Evolutionary conservation across 306 rosid genomes (phyloP).

Genomic region (Morella rubra): DNA sequence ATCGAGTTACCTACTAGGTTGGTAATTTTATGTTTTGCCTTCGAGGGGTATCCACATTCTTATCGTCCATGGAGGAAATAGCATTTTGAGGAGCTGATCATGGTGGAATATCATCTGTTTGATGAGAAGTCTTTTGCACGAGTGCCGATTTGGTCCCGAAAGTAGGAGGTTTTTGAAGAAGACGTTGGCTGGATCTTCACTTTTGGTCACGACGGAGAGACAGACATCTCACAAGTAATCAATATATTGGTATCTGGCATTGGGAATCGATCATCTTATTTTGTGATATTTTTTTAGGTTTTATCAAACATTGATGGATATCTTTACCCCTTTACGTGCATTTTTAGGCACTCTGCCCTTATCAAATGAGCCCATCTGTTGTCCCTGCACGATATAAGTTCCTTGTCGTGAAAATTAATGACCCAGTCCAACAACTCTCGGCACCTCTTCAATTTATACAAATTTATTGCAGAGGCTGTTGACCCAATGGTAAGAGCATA

Average conservation of each 20-base stretch:
- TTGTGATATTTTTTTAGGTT: not conserved
- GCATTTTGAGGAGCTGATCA: conserved; percentile 20
- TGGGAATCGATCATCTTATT: not conserved
- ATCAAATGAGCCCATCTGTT: too few species aligned
- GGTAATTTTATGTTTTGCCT: not conserved
- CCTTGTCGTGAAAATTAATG: too few species aligned
- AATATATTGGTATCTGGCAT: not conserved
- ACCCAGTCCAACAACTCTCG: too few species aligned
- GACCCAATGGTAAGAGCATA: too few species aligned
- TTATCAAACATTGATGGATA: not conserved
- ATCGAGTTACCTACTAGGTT: too few species aligned
- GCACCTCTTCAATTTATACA: too few species aligned
- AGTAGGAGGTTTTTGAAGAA: conserved; percentile 33
- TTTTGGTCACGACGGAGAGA: conserved; percentile 51
- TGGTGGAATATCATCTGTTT: conserved; percentile 46
- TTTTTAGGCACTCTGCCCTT: too few species aligned
- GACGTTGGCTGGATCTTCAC: conserved; percentile 61
- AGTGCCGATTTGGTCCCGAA: conserved; percentile 48
- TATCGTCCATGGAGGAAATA: conserved; percentile 6
- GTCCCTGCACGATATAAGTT: too few species aligned
- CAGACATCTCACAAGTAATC: conserved; percentile 39
- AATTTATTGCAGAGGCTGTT: too few species aligned
- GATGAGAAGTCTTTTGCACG: conserved; percentile 40
- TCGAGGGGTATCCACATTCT: not conserved
- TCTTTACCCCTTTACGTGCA: too few species aligned